Conservation (phyloP, 805 yeast genomes). For the Kurtzmaniella fragi region DNA sequence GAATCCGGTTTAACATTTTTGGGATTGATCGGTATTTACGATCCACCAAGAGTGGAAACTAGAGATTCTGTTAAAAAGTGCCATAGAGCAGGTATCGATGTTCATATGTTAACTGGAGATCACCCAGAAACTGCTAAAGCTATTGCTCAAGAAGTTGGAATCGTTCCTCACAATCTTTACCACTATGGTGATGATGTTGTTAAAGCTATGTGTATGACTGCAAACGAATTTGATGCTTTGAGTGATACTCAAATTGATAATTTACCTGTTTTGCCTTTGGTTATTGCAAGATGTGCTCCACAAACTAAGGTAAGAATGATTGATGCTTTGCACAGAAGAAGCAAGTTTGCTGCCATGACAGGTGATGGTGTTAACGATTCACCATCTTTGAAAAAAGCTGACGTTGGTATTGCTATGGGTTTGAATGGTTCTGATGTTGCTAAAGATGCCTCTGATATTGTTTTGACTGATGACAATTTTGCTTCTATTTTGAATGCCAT, state of each 20-base stretch:
- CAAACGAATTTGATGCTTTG: constrained; percentile 29
- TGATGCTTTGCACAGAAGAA: constrained; percentile 34
- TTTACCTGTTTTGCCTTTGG: constrained; percentile 35
- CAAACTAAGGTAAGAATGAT: constrained; percentile 39
- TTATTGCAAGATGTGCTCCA: constrained; percentile 38
- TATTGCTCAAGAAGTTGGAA: constrained; percentile 78
- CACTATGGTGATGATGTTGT: constrained; percentile 31
- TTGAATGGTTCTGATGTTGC: constrained; percentile 76
- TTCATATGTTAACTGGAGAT: constrained; percentile 80
- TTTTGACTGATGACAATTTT: constrained; percentile 65
- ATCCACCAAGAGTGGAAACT: constrained; percentile 73
- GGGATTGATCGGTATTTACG: constrained; percentile 74
- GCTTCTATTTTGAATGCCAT: constrained; percentile 74
- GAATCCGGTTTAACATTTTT: constrained; percentile 53
- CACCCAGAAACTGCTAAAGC: constrained; percentile 76
- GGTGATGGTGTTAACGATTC: constrained; percentile 79
- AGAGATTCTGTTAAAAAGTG: constrained; percentile 59
- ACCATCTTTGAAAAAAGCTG: constrained; percentile 70
- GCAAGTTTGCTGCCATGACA: constrained; percentile 36
- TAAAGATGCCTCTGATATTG: constrained; percentile 78
- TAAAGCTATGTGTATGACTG: constrained; percentile 33
- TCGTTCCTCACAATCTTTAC: constrained; percentile 48
- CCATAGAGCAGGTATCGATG: constrained; percentile 72
- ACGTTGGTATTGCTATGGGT: constrained; percentile 85
- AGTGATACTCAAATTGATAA: constrained; percentile 27